Evolutionary conservation across 306 rosid genomes (phyloP), one percentile per base, ranked within the genome.

Genomic region (Fragaria ananassa): DNA sequence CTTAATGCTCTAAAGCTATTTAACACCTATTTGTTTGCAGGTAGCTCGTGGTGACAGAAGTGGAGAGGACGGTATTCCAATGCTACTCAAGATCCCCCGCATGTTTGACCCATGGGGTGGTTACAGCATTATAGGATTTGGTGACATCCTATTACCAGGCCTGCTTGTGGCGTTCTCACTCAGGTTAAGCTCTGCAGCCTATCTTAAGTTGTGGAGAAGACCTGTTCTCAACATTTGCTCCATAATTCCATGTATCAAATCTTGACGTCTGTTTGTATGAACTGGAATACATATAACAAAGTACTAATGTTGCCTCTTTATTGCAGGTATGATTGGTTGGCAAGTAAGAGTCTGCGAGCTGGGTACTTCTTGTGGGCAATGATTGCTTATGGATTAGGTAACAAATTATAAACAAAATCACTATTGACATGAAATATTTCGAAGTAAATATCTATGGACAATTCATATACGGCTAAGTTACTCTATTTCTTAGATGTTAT

Each of bases 341-440:
- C 98, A 63, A 91, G 89, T 64, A 92, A 88, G 87, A 87, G 18
- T 71, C 85, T 92, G 63, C 75, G 83, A 77, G 86, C 82, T 44
- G 99, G 99, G 53, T 96, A 96, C 89, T 96, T 96, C 86, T 83
- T 92, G 80, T 91, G 98, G 96, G 91, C 97, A 82, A 91, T 92
- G 88, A 74, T 91, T 75, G 99, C 98, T 19, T 96, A 92, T 81
- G 99, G 99, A 69, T 92, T 91, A 68, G 99, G 98, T 96, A 81
- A 83, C 86, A 58, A 82, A 81, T 75, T 54, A 74, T 71, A 50
- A 46, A 75, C 49, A 67, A 65, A 61, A 42, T 65, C 53, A 58
- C 75, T 72, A 49, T 71, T 72, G 3, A 61, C 70, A 21, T 63
- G 54, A 11, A 9, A 68, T 58, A 57, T 77, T 29, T n/a, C 45